Evolutionary conservation across 192 early-diverging fungal species (phyloP), one percentile per base, ranked within the genome.

Genomic region (Entomortierella lignicola): DNA sequence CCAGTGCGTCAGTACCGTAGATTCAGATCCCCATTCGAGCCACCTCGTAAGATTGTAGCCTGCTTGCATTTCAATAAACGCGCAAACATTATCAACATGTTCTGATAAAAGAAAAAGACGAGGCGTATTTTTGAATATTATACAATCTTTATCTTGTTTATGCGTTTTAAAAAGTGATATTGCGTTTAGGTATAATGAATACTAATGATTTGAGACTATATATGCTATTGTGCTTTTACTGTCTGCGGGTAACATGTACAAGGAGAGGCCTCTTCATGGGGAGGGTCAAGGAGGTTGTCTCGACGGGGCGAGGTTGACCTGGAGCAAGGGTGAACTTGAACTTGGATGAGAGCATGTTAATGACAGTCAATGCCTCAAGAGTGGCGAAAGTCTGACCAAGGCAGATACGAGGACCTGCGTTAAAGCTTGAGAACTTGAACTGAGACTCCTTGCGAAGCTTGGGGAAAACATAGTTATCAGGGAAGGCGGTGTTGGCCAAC

Each of bases 361-460:
- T 60, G 11, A 72, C 31, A 4, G 63, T 79, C 65, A 83, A 26
- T 6, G 63, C 81, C 50, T 82, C 81, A 23, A 82, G 27, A 0
- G 71, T 82, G 7, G 81, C 81, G 61, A 82, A 82, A 13, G 68
- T 58, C 54, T 82, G 81, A 15, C 81, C 72, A 8, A 82, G 44
- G 31, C 82, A 83, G 39, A 75, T 71, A 63, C 85, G 71, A 39
- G 89, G 89, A 44, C 88, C 89, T 30, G 84, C 85, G 44, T 90
- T 81, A 83, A 91, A 91, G 18, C 79, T 84, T 25, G 86, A 73
- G 62, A 82, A 90, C 70, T 87, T 83, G 63, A 69, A 87, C 34
- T 70, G 74, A 12, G 55, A 64, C 25, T 70, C 72, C 58, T 80
- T 77, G 2, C 55, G 56, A 4, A 77, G 60, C 55, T 82, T 80